Conservation (phyloP, 768 basidiomycete species). For the Psilocybe cyanescens region DNA sequence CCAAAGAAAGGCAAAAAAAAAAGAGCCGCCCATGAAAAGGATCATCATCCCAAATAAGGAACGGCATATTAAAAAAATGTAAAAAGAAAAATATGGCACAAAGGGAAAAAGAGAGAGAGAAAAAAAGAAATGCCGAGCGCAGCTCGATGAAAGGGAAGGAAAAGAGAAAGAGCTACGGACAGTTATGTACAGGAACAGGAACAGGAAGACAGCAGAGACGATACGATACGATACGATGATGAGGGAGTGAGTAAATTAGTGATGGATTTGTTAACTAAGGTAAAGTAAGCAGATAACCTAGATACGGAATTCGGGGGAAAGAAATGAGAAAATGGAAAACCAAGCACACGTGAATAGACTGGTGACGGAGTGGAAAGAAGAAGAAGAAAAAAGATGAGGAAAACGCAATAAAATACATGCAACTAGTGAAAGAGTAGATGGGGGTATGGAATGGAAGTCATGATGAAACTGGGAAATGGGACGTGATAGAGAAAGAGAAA, state of each 20-base stretch:
- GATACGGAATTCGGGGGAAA: background rate
- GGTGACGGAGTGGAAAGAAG: background rate
- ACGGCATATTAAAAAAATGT: constrained; percentile 10
- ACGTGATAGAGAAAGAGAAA: too few species aligned
- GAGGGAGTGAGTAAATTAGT: too few species aligned
- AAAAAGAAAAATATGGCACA: constrained; percentile 5
- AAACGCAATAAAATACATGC: constrained; percentile 17
- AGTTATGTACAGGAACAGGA: constrained; percentile 2
- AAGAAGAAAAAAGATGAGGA: background rate
- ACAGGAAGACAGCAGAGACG: constrained; percentile 1
- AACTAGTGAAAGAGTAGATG: background rate
- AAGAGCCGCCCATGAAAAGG: constrained; percentile 3
- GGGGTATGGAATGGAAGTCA: background rate
- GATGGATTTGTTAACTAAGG: too few species aligned
- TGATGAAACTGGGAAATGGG: too few species aligned
- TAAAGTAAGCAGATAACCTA: too few species aligned
- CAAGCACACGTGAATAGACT: constrained; percentile 15
- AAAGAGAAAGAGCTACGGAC: background rate
- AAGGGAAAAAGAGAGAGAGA: constrained; percentile 10
- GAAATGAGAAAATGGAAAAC: constrained; percentile 14
- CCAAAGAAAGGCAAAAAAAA: background rate
- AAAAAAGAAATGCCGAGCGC: constrained; percentile 1
- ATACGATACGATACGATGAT: background rate
- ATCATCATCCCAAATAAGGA: background rate
- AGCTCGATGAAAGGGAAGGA: background rate